These are phyloP conservation scores for Ilex asprella DNA, from an alignment of 257 asterid genomes.

Conservation along the genomic window DNA sequence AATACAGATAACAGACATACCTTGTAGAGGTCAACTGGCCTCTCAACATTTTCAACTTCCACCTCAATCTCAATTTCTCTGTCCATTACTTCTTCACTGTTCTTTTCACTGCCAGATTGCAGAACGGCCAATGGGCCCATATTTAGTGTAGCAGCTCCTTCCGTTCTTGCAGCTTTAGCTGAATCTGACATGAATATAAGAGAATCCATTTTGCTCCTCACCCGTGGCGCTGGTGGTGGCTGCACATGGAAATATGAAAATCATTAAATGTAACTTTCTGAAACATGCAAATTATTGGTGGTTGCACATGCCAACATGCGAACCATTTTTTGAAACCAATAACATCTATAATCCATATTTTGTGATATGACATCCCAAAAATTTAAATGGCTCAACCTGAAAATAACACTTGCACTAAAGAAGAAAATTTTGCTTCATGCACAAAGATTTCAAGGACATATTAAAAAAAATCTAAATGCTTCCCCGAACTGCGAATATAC, in stretches of 20 bases:
- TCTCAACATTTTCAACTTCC: slow-evolving; percentile 67
- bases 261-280: neutral
- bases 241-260: slow-evolving; percentile 24
- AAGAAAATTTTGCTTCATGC: no score
- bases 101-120: slow-evolving; percentile 20
- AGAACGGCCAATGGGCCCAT: slow-evolving; percentile 23
- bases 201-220: slow-evolving; percentile 87
- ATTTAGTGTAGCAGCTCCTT: slow-evolving; percentile 23
- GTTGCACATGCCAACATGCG: no score
- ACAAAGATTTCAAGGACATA: no score
- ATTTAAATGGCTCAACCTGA: no score
- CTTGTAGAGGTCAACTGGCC: slow-evolving; percentile 94
- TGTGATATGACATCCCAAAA: no score
- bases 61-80: slow-evolving; percentile 43
- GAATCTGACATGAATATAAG: slow-evolving; percentile 67
- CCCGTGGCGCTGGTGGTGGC: slow-evolving; percentile 89
- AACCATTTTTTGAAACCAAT: no score
- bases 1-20: slow-evolving; percentile 24
- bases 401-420: no score
- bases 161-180: slow-evolving; percentile 31
- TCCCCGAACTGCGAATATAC: no score
- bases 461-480: no score
- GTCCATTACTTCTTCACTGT: slow-evolving; percentile 26
- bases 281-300: no score
- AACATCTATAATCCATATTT: no score